Percentiles rank a stretch among this genome's conserved stretches.
Conservation (phyloP, 2,329 filamentous ascomycete genomes). For the Trichoderma atroviride region DNA sequence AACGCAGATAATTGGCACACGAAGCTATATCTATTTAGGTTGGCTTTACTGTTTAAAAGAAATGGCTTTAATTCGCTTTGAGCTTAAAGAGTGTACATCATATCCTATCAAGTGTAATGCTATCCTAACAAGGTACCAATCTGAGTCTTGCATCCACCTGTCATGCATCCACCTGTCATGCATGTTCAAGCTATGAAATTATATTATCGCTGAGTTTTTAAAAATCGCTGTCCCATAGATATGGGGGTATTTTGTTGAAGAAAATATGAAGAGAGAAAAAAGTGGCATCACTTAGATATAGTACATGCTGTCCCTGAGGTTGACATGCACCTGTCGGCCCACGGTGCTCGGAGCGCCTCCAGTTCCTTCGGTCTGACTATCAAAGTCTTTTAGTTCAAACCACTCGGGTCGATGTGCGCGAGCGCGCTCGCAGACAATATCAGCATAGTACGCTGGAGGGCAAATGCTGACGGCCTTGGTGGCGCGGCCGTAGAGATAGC, state of each 20-base stretch:
- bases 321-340: slow-evolving; percentile 45
- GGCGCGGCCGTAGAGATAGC: slow-evolving; percentile 81
- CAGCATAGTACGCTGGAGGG: slow-evolving; percentile 88
- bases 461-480: slow-evolving; percentile 89
- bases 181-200: neutral
- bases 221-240: neutral
- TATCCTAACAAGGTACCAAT: neutral
- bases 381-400: slow-evolving; percentile 52
- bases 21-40: neutral
- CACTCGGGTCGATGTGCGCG: slow-evolving; percentile 69
- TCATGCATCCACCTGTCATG: neutral
- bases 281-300: slow-evolving; percentile 49
- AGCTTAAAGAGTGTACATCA: neutral
- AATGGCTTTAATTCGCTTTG: neutral
- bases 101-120: neutral
- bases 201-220: neutral
- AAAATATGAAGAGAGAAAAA: too few relatives aligned
- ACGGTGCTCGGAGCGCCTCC: slow-evolving; percentile 23
- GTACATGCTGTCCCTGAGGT: slow-evolving; percentile 55
- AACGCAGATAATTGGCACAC: neutral
- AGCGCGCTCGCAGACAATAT: slow-evolving; percentile 78
- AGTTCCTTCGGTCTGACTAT: slow-evolving; percentile 32
- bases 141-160: neutral
- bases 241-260: neutral
- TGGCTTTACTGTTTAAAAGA: neutral